Conservation (phyloP, 2,329 filamentous ascomycete species). For the Fusarium liriodendri region DNA sequence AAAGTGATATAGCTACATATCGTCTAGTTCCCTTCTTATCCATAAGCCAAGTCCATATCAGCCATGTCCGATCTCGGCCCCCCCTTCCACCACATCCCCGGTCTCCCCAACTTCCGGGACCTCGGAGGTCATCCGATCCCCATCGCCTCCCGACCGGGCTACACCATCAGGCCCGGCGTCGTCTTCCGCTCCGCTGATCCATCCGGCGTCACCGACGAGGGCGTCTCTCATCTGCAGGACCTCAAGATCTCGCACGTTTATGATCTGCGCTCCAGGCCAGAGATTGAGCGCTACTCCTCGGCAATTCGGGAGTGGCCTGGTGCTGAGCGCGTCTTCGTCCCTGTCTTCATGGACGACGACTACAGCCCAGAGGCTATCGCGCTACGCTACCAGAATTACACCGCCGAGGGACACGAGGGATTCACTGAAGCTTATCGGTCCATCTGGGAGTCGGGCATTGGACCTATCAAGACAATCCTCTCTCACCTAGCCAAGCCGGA, state of each 20-base stretch:
- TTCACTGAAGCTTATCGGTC: slow-evolving; percentile 73
- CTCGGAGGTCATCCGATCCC: slow-evolving; percentile 68
- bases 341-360: slow-evolving; percentile 72
- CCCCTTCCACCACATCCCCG: slow-evolving; percentile 64
- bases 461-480: slow-evolving; percentile 64
- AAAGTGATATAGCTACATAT: background rate
- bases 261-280: slow-evolving; percentile 73
- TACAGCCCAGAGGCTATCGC: slow-evolving; percentile 73
- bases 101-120: slow-evolving; percentile 76
- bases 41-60: slow-evolving; percentile 4
- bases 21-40: background rate
- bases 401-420: slow-evolving; percentile 64
- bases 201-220: slow-evolving; percentile 64
- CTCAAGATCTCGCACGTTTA: slow-evolving; percentile 74
- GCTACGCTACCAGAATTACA: slow-evolving; percentile 69
- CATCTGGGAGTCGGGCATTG: slow-evolving; percentile 66
- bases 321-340: slow-evolving; percentile 64
- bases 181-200: slow-evolving; percentile 79
- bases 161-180: slow-evolving; percentile 66
- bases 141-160: slow-evolving; percentile 59
- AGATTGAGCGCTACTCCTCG: slow-evolving; percentile 62
- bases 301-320: slow-evolving; percentile 51
- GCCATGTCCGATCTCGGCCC: slow-evolving; percentile 46
- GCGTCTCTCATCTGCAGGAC: slow-evolving; percentile 61
- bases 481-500: slow-evolving; percentile 62